A percentile compares a stretch with the other conserved stretches of the same genome.
Evolutionary conservation across 2,329 filamentous ascomycete genomes (phyloP).

Genomic region (Xylariales sp.): DNA sequence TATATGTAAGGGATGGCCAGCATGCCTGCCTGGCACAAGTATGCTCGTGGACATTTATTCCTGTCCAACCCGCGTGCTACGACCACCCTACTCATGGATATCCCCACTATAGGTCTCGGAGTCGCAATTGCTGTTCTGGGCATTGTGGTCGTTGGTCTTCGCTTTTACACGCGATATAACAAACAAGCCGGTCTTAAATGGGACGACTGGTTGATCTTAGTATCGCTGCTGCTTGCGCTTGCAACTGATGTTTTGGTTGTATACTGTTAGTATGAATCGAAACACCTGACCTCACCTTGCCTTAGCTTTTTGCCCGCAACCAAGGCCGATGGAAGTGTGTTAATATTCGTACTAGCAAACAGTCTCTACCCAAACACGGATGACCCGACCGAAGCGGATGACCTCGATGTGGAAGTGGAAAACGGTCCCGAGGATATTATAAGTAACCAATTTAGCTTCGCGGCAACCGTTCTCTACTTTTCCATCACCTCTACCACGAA

Average conservation of each 20-base stretch:
- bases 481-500: conserved; percentile 46
- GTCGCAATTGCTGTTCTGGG: conserved; percentile 25
- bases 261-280: conserved; percentile 14
- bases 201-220: conserved; percentile 34
- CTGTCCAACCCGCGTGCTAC: too few relatives aligned
- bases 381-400: too few relatives aligned
- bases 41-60: too few relatives aligned
- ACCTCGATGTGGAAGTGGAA: too few relatives aligned
- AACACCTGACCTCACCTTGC: too few relatives aligned
- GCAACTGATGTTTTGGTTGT: conserved; percentile 27
- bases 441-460: background rate
- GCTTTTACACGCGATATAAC: conserved; percentile 31
- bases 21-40: too few relatives aligned
- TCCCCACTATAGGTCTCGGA: conserved; percentile 16
- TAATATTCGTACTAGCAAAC: too few relatives aligned
- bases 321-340: too few relatives aligned
- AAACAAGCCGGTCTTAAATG: conserved; percentile 21
- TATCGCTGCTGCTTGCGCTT: conserved; percentile 23
- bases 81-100: background rate
- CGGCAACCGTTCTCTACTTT: conserved; percentile 42
- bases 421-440: too few relatives aligned
- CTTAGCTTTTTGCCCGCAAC: too few relatives aligned
- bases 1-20: too few relatives aligned
- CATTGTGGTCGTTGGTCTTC: conserved; percentile 23
- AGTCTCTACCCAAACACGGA: too few relatives aligned